These are phyloP conservation scores for Sporobolomyces phaffii DNA, from an alignment of 768 basidiomycete genomes.

Conservation along the genomic window DNA sequence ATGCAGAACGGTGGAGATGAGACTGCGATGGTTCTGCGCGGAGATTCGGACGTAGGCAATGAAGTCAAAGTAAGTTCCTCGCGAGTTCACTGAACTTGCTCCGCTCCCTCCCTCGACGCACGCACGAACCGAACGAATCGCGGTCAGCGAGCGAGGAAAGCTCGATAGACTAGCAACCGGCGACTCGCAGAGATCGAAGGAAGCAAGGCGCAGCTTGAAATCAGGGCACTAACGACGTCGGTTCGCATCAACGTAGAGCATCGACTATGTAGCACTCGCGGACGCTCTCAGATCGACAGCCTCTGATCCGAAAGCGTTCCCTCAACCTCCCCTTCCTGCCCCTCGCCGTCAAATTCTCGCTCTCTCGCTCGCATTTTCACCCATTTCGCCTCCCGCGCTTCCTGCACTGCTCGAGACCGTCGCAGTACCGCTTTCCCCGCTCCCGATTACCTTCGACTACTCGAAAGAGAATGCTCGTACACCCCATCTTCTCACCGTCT, in stretches of 20 bases:
- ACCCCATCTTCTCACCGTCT: conserved; percentile 8
- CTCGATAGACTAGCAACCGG: too few relatives aligned
- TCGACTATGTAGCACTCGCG: conserved; percentile 1
- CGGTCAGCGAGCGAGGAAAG: too few relatives aligned
- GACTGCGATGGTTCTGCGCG: neutral
- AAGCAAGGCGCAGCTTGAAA: too few relatives aligned
- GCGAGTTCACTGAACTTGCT: neutral
- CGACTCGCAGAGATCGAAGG: too few relatives aligned
- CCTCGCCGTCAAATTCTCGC: neutral
- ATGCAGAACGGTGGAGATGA: neutral
- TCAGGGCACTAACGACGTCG: too few relatives aligned
- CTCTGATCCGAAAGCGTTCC: neutral
- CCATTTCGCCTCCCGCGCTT: neutral
- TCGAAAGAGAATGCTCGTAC: neutral
- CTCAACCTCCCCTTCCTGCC: neutral
- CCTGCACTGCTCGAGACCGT: neutral
- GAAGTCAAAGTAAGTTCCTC: neutral
- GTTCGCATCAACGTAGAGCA: too few relatives aligned
- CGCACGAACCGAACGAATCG: too few relatives aligned
- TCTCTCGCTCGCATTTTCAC: neutral
- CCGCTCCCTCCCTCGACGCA: too few relatives aligned
- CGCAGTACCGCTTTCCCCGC: neutral
- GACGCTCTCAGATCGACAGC: neutral
- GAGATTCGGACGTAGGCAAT: neutral
- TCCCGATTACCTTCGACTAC: neutral